Percentiles rank a stretch among this genome's conserved stretches.
Conservation (phyloP, 257 asterid genomes). For the Nicotiana benthamiana region DNA sequence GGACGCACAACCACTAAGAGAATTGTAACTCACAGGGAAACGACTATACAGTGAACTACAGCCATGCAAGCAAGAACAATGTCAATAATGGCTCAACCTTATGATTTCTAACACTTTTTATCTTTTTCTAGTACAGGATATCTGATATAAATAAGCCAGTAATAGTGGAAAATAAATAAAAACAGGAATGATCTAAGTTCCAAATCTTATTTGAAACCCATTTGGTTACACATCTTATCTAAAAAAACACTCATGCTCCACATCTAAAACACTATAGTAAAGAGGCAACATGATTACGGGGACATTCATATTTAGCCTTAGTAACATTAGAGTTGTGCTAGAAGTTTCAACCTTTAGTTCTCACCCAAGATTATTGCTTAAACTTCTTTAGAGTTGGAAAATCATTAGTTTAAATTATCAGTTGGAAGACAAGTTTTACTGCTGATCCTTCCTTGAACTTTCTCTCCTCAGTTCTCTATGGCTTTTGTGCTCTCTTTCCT, state of each 20-base stretch:
- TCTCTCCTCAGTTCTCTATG: background rate
- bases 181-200: background rate
- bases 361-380: background rate
- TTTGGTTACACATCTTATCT: background rate
- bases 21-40: background rate
- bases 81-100: background rate
- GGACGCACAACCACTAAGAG: constrained; percentile 28
- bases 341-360: background rate
- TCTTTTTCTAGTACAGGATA: background rate
- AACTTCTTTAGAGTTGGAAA: background rate
- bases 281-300: background rate
- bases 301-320: background rate
- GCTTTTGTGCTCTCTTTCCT: background rate
- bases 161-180: background rate
- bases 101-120: background rate
- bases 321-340: background rate
- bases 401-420: background rate
- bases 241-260: background rate
- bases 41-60: background rate
- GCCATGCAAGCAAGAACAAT: background rate
- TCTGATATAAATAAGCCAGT: background rate
- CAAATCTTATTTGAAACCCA: background rate
- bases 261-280: background rate
- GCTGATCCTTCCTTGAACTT: background rate
- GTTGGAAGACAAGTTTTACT: background rate